These are phyloP conservation scores for Ceratocystis destructans DNA, from an alignment of 2,329 filamentous ascomycete species.

Conservation along the genomic window DNA sequence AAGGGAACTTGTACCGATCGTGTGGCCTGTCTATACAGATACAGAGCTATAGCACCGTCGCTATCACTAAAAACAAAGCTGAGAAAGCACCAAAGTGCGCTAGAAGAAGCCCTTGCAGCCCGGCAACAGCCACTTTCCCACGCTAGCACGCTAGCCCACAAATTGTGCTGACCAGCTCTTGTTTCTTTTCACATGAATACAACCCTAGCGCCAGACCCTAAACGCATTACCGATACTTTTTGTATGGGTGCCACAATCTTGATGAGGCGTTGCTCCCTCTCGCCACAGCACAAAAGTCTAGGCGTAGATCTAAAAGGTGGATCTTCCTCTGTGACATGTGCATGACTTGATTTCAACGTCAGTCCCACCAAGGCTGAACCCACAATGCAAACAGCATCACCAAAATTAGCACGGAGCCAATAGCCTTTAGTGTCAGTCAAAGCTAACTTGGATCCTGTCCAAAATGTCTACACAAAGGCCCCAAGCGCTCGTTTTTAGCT, in stretches of 20 bases:
- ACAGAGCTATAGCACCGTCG: not conserved
- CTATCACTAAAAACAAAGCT: not conserved
- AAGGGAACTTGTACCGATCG: not conserved
- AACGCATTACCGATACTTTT: no score
- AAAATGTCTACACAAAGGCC: not conserved
- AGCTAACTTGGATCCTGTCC: not conserved
- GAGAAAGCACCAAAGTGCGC: not conserved
- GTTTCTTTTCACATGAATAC: not conserved
- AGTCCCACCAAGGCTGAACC: not conserved
- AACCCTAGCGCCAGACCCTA: no score
- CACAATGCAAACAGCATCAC: conserved; percentile 1
- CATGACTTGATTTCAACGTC: conserved; percentile 5
- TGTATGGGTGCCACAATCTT: no score
- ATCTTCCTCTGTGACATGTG: not conserved
- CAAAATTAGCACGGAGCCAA: conserved; percentile 1
- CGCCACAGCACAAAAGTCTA: no score
- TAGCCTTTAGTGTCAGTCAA: not conserved
- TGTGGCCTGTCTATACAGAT: not conserved
- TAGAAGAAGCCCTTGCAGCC: conserved; percentile 2
- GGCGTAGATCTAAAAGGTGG: not conserved
- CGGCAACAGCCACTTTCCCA: not conserved
- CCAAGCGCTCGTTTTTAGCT: no score
- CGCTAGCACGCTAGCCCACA: not conserved
- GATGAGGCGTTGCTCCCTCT: no score
- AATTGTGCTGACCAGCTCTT: not conserved